Evolutionary conservation across 352 stramenopile genomes (phyloP).

Genomic region (Phytophthora cryptogea): DNA sequence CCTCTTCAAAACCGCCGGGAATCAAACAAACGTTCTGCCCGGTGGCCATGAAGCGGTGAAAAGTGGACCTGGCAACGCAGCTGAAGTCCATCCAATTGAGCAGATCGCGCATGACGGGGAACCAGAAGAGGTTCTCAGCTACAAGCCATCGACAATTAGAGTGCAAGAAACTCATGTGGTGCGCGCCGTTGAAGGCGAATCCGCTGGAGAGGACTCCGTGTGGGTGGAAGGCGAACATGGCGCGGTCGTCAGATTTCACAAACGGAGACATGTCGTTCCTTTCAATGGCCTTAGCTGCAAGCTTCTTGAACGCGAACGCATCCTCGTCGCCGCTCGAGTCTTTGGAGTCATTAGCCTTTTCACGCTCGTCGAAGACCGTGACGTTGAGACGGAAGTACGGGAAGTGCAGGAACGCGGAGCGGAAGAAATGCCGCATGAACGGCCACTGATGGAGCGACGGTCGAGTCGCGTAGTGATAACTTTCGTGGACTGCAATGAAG

Average conservation of each 20-base stretch:
- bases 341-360: slow-evolving; percentile 13
- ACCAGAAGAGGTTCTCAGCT: slow-evolving; percentile 63
- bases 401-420: slow-evolving; percentile 48
- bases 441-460: slow-evolving; percentile 44
- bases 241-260: slow-evolving; percentile 12
- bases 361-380: slow-evolving; percentile 47
- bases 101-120: slow-evolving; percentile 59
- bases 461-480: slow-evolving; percentile 39
- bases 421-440: slow-evolving; percentile 37
- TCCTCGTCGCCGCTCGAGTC: not conserved
- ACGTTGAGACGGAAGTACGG: slow-evolving; percentile 53
- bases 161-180: slow-evolving; percentile 46
- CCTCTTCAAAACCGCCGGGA: slow-evolving; percentile 94
- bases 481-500: slow-evolving; percentile 46
- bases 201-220: slow-evolving; percentile 61
- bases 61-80: slow-evolving; percentile 46
- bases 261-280: slow-evolving; percentile 5
- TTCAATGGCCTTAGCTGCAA: slow-evolving; percentile 13
- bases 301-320: not conserved
- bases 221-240: slow-evolving; percentile 57
- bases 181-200: slow-evolving; percentile 52
- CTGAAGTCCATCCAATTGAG: slow-evolving; percentile 61
- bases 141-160: slow-evolving; percentile 63
- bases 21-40: slow-evolving; percentile 74
- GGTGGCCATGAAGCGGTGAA: slow-evolving; percentile 46